Evolutionary conservation across 768 basidiomycete species (phyloP), one percentile per base, ranked within the genome.

Genomic region (Naganishia vishniacii): DNA sequence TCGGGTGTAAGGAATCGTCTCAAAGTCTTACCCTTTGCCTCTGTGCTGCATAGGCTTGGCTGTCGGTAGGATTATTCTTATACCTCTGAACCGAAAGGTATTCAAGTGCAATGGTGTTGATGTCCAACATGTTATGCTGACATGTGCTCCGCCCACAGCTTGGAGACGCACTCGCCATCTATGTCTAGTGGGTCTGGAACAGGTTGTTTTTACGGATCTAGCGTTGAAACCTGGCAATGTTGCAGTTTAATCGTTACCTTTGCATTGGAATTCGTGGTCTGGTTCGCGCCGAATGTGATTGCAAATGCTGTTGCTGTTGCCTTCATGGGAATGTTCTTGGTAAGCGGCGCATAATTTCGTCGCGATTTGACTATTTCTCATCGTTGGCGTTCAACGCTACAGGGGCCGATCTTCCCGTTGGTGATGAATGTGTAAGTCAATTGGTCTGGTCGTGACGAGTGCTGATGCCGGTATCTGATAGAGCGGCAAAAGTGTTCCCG

Each of bases 31-130:
- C n/a, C n/a, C n/a, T n/a, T n/a, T n/a, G n/a, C n/a, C n/a, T n/a
- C n/a, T n/a, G n/a, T n/a, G n/a, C n/a, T n/a, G 4, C n/a, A 16
- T 29, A 61, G 59, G 59, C 26, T 69, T 84, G 16, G 83, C 82
- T 0, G 65, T 83, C 11, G 84, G 85, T 0, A 80, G 84, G 29
- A 74, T 86, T 11, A 73, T 77, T 1, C 77, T 85, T 9, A 77
- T 85, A 26, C 82, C 81, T 71, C 73, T 84, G 11, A 85, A 61
- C 31, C 42, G 59, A 11, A 61, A 61, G 59, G 44, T 31, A 31
- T 32, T 47, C n/a, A n/a, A 20, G 82, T 13, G 46, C 67, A 23
- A 28, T 59, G 23, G 13, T 48, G 5, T n/a, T 42, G 3, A 28
- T 18, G 42, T 41, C 23, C 32, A 5, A 26, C 16, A 23, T 44